phyloP scores from a whole-genome alignment of 495 filamentous ascomycete genomes.

The Neurospora pannonica region DNA sequence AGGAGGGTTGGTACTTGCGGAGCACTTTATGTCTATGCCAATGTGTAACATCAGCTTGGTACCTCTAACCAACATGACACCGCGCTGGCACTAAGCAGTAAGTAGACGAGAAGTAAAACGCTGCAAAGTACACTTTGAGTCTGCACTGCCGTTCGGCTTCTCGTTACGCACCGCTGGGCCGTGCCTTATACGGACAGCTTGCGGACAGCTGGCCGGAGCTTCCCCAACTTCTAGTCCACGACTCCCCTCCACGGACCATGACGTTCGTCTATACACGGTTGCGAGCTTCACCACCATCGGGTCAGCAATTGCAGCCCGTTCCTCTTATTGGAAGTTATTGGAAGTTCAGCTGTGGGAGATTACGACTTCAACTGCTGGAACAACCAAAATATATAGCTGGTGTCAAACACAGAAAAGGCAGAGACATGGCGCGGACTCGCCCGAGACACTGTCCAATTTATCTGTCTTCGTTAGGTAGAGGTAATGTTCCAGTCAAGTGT shows the following conservation, averaged over 20 bases:
- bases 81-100: background rate
- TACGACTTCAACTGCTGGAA: too few species aligned
- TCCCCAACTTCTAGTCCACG: background rate
- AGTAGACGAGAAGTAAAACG: background rate
- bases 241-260: background rate
- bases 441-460: background rate
- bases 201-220: background rate
- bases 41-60: background rate
- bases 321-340: too few species aligned
- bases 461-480: too few species aligned
- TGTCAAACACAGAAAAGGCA: background rate
- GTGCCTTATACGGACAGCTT: background rate
- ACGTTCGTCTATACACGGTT: too few species aligned
- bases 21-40: background rate
- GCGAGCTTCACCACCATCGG: background rate
- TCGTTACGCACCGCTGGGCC: background rate
- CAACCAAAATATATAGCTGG: background rate
- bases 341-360: background rate
- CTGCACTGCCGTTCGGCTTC: too few species aligned
- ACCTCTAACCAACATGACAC: too few species aligned
- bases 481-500: background rate
- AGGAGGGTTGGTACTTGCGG: background rate
- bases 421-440: background rate
- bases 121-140: background rate
- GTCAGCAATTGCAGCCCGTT: background rate